Percentiles rank a stretch among this genome's conserved stretches.
These are phyloP conservation scores for Candida dajiaensis DNA, from an alignment of 805 yeast species.

Conservation along the genomic window DNA sequence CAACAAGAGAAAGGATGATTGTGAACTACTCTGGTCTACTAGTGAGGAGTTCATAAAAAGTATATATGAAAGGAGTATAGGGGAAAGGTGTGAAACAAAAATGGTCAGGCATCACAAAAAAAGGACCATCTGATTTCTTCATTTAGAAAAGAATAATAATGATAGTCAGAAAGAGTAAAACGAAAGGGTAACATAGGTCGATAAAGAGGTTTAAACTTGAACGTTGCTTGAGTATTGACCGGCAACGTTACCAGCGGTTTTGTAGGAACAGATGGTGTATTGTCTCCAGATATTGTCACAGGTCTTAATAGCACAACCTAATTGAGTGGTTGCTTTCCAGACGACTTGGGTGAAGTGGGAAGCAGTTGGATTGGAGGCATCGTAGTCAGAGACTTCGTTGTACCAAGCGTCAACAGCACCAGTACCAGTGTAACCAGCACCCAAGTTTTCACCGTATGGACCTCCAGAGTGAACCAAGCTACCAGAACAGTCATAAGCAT, in stretches of 20 bases:
- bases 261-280: constrained; percentile 71
- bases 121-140: neutral
- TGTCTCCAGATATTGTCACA: constrained; percentile 52
- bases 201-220: constrained; percentile 17
- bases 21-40: neutral
- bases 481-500: constrained; percentile 54
- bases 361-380: constrained; percentile 47
- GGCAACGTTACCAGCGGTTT: constrained; percentile 65
- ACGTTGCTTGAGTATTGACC: constrained; percentile 42
- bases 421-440: constrained; percentile 56
- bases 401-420: constrained; percentile 73
- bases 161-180: neutral
- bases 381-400: constrained; percentile 52
- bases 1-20: no score
- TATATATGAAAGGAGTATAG: neutral
- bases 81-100: neutral
- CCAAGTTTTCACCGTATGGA: constrained; percentile 77
- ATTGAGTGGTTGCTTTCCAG: constrained; percentile 60
- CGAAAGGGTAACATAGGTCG: constrained; percentile 1
- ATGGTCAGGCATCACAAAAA: neutral
- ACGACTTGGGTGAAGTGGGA: constrained; percentile 86
- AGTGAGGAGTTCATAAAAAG: no score
- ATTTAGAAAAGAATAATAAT: neutral
- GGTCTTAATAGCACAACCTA: constrained; percentile 72
- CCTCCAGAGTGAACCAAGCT: constrained; percentile 62